Evolutionary conservation across 73 alveolate species (phyloP).

Genomic region (Symbiodinium pilosum): DNA sequence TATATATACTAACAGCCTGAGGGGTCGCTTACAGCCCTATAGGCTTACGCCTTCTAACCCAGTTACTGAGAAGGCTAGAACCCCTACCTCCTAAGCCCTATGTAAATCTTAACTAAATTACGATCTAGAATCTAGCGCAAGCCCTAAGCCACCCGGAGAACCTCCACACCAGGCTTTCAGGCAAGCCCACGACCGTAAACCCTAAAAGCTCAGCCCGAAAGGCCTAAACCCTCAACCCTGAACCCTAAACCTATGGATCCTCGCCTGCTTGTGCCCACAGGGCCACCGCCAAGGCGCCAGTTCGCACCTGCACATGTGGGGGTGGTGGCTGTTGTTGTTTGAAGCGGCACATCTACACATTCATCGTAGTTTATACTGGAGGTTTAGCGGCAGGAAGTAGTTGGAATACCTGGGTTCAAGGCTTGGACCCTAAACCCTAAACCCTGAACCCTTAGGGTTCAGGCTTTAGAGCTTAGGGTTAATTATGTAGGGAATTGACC

Average conservation of each 20-base stretch:
- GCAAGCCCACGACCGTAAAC: background rate
- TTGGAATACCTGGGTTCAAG: no score
- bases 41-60: no score
- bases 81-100: background rate
- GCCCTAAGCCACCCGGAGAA: no score
- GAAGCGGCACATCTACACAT: background rate
- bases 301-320: slow-evolving; percentile 17
- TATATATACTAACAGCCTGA: background rate
- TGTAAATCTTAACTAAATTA: background rate
- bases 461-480: no score
- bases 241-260: background rate
- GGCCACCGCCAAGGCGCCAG: slow-evolving; percentile 49
- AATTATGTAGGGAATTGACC: no score
- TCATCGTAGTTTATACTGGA: background rate
- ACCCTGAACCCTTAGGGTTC: no score
- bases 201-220: background rate
- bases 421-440: no score
- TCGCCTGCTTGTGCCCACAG: slow-evolving; percentile 31
- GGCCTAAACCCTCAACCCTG: background rate
- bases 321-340: background rate
- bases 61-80: no score
- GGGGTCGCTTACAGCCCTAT: no score
- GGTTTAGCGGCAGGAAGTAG: no score
- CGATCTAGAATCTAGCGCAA: background rate
- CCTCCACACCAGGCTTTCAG: background rate